Conservation (phyloP, 2,329 filamentous ascomycete species). For the Paracoccidioides brasiliensis region DNA sequence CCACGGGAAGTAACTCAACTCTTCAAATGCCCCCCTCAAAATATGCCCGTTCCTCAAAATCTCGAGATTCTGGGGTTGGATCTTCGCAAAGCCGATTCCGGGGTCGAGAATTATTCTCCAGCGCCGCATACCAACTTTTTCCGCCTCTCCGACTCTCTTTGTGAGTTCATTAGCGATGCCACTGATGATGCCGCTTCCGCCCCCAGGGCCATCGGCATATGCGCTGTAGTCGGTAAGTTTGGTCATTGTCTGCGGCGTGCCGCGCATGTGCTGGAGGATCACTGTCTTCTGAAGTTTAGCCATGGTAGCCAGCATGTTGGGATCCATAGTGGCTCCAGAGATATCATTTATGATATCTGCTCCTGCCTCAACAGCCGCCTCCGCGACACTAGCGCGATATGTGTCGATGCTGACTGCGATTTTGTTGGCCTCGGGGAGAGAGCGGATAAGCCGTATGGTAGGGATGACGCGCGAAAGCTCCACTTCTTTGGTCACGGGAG, state of each 20-base stretch:
- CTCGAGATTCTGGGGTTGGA: slow-evolving; percentile 64
- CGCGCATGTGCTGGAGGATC: slow-evolving; percentile 86
- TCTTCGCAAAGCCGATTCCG: slow-evolving; percentile 88
- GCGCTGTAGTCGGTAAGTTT: slow-evolving; percentile 53
- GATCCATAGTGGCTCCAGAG: slow-evolving; percentile 66
- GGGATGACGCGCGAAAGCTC: slow-evolving; percentile 70
- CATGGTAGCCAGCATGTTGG: slow-evolving; percentile 67
- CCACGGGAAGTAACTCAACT: slow-evolving; percentile 60
- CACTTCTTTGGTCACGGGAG: slow-evolving; percentile 55
- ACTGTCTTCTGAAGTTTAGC: slow-evolving; percentile 67
- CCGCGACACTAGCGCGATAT: slow-evolving; percentile 73
- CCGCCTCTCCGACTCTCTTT: slow-evolving; percentile 58
- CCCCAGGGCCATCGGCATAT: not conserved
- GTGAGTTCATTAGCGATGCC: slow-evolving; percentile 56
- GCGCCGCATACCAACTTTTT: slow-evolving; percentile 67
- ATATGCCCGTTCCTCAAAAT: slow-evolving; percentile 52
- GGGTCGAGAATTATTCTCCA: slow-evolving; percentile 96
- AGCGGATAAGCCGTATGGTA: slow-evolving; percentile 59
- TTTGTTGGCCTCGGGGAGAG: slow-evolving; percentile 46
- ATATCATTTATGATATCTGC: slow-evolving; percentile 94
- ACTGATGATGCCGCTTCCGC: slow-evolving; percentile 35
- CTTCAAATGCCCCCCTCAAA: slow-evolving; percentile 10
- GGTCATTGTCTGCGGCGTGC: slow-evolving; percentile 71
- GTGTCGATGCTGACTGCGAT: slow-evolving; percentile 84
- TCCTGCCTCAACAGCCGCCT: slow-evolving; percentile 60